phyloP scores from a whole-genome alignment of 1,284 basidiomycete species.

The Cryptococcus amylolentus region DNA sequence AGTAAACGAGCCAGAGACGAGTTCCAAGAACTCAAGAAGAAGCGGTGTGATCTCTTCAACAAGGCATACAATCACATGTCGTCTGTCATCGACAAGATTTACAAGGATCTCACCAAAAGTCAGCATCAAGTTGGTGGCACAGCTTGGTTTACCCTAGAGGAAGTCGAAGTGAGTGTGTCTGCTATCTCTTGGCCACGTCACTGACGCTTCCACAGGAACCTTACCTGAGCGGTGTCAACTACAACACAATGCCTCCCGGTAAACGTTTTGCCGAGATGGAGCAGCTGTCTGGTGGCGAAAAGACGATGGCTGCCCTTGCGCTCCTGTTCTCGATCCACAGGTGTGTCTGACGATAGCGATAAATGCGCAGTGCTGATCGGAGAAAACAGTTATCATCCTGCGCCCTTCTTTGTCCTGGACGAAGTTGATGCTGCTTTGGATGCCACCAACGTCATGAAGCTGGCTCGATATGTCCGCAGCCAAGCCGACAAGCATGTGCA shows the following conservation, averaged over 20 bases:
- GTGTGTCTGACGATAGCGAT: constrained; percentile 48
- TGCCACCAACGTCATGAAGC: constrained; percentile 90
- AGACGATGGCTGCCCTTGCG: constrained; percentile 94
- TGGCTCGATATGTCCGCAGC: constrained; percentile 81
- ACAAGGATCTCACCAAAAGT: constrained; percentile 96
- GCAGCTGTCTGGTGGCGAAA: constrained; percentile 95
- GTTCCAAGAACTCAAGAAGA: constrained; percentile 82
- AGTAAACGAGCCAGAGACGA: constrained; percentile 84
- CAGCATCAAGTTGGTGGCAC: constrained; percentile 72
- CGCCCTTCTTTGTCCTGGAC: constrained; percentile 97
- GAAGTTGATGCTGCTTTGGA: constrained; percentile 82
- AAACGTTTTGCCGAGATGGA: constrained; percentile 99
- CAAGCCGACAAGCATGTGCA: constrained; percentile 71
- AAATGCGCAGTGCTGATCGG: constrained; percentile 8
- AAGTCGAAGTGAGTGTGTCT: constrained; percentile 68
- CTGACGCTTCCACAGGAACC: constrained; percentile 68
- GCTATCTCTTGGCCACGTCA: neutral
- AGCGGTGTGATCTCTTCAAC: constrained; percentile 84
- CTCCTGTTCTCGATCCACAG: constrained; percentile 95
- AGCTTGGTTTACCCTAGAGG: constrained; percentile 92
- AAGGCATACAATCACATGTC: constrained; percentile 96
- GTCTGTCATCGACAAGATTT: constrained; percentile 87
- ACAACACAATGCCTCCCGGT: constrained; percentile 98
- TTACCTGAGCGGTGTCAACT: constrained; percentile 91
- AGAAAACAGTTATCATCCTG: constrained; percentile 77